Evolutionary conservation across 805 yeast genomes (phyloP).

Genomic region (Kodamaea fukazawae): DNA sequence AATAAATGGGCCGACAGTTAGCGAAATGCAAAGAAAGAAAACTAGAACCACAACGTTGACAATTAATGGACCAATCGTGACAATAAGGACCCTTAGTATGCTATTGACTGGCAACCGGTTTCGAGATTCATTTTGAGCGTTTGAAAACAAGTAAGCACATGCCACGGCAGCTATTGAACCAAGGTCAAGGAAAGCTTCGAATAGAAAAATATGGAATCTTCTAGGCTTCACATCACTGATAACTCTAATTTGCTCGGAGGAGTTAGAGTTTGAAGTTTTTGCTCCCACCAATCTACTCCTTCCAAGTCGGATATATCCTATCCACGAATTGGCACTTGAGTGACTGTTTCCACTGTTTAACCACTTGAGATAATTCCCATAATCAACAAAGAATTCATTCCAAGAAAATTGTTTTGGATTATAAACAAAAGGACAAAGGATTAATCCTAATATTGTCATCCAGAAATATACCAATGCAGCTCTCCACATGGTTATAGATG

Average conservation of each 20-base stretch:
- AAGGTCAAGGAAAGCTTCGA: constrained; percentile 41
- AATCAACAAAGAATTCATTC: constrained; percentile 68
- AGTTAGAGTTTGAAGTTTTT: constrained; percentile 38
- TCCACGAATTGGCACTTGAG: constrained; percentile 38
- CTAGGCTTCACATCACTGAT: constrained; percentile 52
- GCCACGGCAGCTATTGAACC: constrained; percentile 32
- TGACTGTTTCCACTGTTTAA: constrained; percentile 50
- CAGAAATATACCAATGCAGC: constrained; percentile 62
- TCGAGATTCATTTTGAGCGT: constrained; percentile 49
- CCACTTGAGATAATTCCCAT: constrained; percentile 53
- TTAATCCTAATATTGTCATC: constrained; percentile 63
- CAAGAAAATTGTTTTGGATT: constrained; percentile 77
- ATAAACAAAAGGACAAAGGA: constrained; percentile 69
- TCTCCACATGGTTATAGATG: constrained; percentile 64
- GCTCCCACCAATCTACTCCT: constrained; percentile 59
- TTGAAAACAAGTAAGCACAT: constrained; percentile 51
- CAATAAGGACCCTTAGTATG: constrained; percentile 41
- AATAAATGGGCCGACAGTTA: constrained; percentile 49
- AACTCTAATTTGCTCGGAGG: constrained; percentile 36
- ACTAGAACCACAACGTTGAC: constrained; percentile 43
- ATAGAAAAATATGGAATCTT: constrained; percentile 37
- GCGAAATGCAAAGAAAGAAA: constrained; percentile 42
- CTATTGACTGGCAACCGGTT: constrained; percentile 35
- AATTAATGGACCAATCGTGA: constrained; percentile 47
- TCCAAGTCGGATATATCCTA: constrained; percentile 46